Evolutionary conservation across 2,329 filamentous ascomycete genomes (phyloP).

Genomic region (Thelonectria blattea): DNA sequence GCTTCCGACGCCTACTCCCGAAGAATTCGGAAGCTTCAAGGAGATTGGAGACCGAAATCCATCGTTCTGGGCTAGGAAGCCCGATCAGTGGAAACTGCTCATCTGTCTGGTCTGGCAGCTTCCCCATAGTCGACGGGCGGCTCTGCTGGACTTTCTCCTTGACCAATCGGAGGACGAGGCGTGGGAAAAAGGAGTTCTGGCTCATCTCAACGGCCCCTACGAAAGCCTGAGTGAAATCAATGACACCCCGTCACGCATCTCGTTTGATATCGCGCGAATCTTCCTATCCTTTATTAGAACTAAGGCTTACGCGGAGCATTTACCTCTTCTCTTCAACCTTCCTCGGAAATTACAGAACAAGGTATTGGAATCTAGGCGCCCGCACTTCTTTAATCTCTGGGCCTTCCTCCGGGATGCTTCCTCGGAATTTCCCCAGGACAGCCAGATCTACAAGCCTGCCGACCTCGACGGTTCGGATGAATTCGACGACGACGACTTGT

Average conservation of each 20-base stretch:
- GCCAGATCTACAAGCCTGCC: slow-evolving; percentile 41
- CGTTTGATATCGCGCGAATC: slow-evolving; percentile 41
- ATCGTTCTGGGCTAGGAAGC: slow-evolving; percentile 35
- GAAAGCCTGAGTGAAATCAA: slow-evolving; percentile 17
- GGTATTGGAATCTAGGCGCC: slow-evolving; percentile 13
- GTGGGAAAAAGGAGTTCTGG: slow-evolving; percentile 27
- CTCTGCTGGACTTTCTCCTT: slow-evolving; percentile 34
- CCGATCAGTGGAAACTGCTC: slow-evolving; percentile 40
- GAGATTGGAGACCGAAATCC: slow-evolving; percentile 29
- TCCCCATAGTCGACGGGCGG: slow-evolving; percentile 37
- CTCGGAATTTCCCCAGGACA: slow-evolving; percentile 41
- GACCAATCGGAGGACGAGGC: slow-evolving; percentile 23
- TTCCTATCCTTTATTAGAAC: slow-evolving; percentile 41
- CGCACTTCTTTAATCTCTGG: slow-evolving; percentile 34
- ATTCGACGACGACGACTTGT: slow-evolving; percentile 23
- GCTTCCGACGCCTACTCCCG: slow-evolving; percentile 26
- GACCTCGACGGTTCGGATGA: slow-evolving; percentile 18
- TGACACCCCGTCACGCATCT: slow-evolving; percentile 21
- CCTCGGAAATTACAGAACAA: slow-evolving; percentile 27
- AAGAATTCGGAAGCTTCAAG: slow-evolving; percentile 33
- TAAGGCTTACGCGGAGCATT: slow-evolving; percentile 31
- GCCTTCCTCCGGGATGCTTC: slow-evolving; percentile 37
- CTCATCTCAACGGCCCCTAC: slow-evolving; percentile 29
- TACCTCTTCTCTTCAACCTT: slow-evolving; percentile 26
- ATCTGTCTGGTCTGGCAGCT: slow-evolving; percentile 42